Base-by-base conservation (phyloP, 352 stramenopile genomes). In the Phytophthora pseudosyringae region DNA sequence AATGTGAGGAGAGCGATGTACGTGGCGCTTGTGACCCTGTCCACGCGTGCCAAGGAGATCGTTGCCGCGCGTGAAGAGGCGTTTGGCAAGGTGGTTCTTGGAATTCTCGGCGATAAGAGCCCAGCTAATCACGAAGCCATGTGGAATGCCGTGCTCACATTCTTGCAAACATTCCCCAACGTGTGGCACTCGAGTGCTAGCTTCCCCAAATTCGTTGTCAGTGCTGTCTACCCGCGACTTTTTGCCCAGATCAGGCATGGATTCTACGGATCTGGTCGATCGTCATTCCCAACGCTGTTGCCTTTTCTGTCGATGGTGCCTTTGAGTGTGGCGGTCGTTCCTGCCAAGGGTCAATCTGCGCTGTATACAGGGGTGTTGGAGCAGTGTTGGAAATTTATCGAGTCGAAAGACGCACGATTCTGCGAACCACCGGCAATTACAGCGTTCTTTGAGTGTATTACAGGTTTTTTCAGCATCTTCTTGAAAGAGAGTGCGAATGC, bases 251-350 rank as follows among this genome's bases (percentile, higher is more conserved):
- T 93, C 7, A 73, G 86, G 33, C 85, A 93, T 53, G 88, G 85
- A 6, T 94, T 93, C 47, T 84, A 89, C 47, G 88, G 88, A 15
- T 93, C 86, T 9, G 78, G 81, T n/a, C 63, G 65, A 13, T 74
- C 72, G 1, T 94, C 85, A 18, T 91, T 92, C 33, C 80, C 82
- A 1, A 88, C 78, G 3, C 47, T 95, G 26, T 51, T 95, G 31
- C 88, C 88, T 2, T 59, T 95, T 28, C 60, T 95, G 40, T 92
- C 88, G 31, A 69, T 90, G 64, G 59, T 94, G n/a, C 88, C 88
- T 4, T 59, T 93, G 36, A 68, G 78, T 31, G 69, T 89, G 0
- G 68, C 83, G 12, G 59, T 86, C 13, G 79, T 92, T 51, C 35
- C 58, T 28, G 65, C 67, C 38, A 79, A 69, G 3, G 70, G 73